Conservation (phyloP, 148 eudicot species). For the Fagopyrum homotropicum region DNA sequence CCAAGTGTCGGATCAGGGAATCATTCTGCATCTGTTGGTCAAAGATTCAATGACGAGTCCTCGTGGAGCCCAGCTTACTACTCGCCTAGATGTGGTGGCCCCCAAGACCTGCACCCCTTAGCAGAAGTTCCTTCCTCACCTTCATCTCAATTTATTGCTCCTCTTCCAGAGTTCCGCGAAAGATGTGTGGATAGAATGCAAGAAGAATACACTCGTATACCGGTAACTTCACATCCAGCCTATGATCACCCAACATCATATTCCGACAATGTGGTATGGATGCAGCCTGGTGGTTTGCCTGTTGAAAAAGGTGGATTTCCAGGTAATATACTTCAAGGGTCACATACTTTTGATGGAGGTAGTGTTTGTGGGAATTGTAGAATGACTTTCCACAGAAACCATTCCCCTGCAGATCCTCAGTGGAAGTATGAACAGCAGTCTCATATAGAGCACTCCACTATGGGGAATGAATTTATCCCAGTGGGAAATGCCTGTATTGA, state of each 20-base stretch:
- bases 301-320: conserved; percentile 75
- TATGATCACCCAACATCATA: conserved; percentile 48
- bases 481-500: conserved; percentile 44
- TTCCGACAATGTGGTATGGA: conserved; percentile 53
- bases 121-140: conserved; percentile 67
- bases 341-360: conserved; percentile 44
- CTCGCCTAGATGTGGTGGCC: conserved; percentile 62
- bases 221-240: conserved; percentile 29
- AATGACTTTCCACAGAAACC: conserved; percentile 50
- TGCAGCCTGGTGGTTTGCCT: conserved; percentile 42
- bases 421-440: conserved; percentile 58
- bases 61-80: conserved; percentile 82
- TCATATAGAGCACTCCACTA: conserved; percentile 37
- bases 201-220: conserved; percentile 45
- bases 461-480: conserved; percentile 50
- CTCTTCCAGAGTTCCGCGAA: conserved; percentile 46
- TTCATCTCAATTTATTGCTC: conserved; percentile 41
- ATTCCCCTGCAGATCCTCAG: conserved; percentile 38
- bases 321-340: conserved; percentile 57
- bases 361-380: conserved; percentile 63
- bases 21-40: conserved; percentile 32
- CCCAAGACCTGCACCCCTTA: conserved; percentile 46
- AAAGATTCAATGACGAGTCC: conserved; percentile 51
- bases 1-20: conserved; percentile 60
- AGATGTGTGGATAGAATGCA: conserved; percentile 44